Percentiles rank a stretch among this genome's conserved stretches.
phyloP scores from a whole-genome alignment of 2,329 filamentous ascomycete species.

The Penicillium sp. region DNA sequence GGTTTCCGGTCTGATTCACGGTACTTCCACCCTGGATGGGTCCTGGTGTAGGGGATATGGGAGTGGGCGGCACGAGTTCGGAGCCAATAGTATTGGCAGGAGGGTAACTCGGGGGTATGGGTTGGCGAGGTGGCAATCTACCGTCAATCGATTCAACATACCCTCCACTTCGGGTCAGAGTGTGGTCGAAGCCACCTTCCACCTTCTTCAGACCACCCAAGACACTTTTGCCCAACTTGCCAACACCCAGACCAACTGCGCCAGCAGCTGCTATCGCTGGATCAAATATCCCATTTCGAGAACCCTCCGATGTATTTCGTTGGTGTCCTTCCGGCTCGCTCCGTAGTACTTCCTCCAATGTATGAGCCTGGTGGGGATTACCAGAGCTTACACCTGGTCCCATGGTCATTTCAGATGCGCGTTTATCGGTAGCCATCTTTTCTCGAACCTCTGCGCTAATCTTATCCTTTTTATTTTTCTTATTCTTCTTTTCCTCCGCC shows the following conservation, averaged over 20 bases:
- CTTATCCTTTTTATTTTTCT: slow-evolving; percentile 39
- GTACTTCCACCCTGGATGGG: slow-evolving; percentile 1
- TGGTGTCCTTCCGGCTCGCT: slow-evolving; percentile 14
- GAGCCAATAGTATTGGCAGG: slow-evolving; percentile 5
- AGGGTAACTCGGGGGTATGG: slow-evolving; percentile 1
- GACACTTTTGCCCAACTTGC: slow-evolving; percentile 46
- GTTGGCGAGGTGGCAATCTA: slow-evolving; percentile 1
- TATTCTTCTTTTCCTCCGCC: slow-evolving; percentile 61
- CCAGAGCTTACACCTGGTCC: slow-evolving; percentile 56
- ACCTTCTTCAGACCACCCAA: slow-evolving; percentile 45
- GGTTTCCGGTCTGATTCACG: slow-evolving; percentile 1
- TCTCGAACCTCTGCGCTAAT: slow-evolving; percentile 40
- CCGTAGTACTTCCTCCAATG: slow-evolving; percentile 47
- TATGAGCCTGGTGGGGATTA: slow-evolving; percentile 58
- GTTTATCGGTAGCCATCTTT: slow-evolving; percentile 53
- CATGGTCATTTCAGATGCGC: slow-evolving; percentile 46
- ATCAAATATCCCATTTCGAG: slow-evolving; percentile 36
- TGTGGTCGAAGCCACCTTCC: slow-evolving; percentile 38
- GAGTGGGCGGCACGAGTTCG: background rate
- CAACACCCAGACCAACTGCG: slow-evolving; percentile 51
- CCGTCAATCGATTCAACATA: slow-evolving; percentile 24
- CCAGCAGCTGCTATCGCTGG: slow-evolving; percentile 53
- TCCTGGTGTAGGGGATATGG: slow-evolving; percentile 6
- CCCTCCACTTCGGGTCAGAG: slow-evolving; percentile 36
- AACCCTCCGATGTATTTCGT: slow-evolving; percentile 15